Evolutionary conservation across 2,329 filamentous ascomycete species (phyloP), one percentile per base, ranked within the genome.

Genomic region (Exophiala xenobiotica): DNA sequence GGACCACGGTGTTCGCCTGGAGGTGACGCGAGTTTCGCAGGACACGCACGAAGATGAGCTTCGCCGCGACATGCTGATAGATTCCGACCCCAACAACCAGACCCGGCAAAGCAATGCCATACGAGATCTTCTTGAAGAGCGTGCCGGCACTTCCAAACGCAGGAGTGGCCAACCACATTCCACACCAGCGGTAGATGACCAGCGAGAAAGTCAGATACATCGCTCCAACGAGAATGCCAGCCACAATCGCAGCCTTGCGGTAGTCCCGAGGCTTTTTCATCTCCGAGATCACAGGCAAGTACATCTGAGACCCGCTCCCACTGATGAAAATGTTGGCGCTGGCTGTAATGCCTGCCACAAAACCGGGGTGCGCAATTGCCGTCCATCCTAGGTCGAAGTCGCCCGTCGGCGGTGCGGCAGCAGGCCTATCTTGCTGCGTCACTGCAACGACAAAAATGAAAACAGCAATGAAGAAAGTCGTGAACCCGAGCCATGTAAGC

Each of bases 401-500:
- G 2, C 65, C 66, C 7, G 51, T 57, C 41, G 61, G 56, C 1
- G 67, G 64, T 6, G 68, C 67, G 7, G 59, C 63, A 2, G 66
- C 63, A 12, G 69, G 69, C 12, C 67, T 65, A 29, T 67, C 65
- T 50, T 69, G 63, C 5, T 67, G 55, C 12, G 63, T 65, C 20
- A 70, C 62, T 6, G 58, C 62, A 27, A 65, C 54, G 5, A 56
- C 59, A 14, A 61, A 51, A 16, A 61, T 59, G 39, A 62, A 58
- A 6, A 65, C 63, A 56, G 82, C 80, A n/a, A 75, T 67, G 56
- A 80, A 83, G 35, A 85, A 76, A 20, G 75, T 80, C 4, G 74
- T 51, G 60, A 85, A 83, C 0, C 82, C 82, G 8, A 74, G 74
- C 76, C 79, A 86, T 0, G 80, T 82, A 37, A 85, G 66, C 78